Evolutionary conservation across 495 filamentous ascomycete species (phyloP).

Genomic region (Penicillium ucsense): DNA sequence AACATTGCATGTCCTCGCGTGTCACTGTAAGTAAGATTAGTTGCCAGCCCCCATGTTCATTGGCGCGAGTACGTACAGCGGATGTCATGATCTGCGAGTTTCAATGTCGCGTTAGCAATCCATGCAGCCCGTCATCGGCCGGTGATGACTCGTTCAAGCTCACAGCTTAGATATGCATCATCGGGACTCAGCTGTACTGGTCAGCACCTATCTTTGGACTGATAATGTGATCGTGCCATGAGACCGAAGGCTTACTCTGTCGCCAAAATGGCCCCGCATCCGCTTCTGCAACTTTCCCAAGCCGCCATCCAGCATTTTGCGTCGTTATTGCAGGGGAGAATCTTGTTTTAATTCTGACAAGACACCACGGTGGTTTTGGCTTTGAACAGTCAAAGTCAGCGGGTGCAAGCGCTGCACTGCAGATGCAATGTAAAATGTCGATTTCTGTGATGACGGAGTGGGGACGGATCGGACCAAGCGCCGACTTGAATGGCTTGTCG

Average conservation of each 20-base stretch:
- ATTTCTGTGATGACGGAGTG: too few species aligned
- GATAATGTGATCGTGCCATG: neutral
- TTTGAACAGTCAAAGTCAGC: too few species aligned
- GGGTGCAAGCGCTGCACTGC: too few species aligned
- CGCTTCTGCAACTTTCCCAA: constrained; percentile 32
- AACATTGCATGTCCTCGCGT: constrained; percentile 72
- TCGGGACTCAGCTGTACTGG: constrained; percentile 50
- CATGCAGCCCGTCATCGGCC: too few species aligned
- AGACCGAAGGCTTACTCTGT: constrained; percentile 23
- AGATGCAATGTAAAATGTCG: too few species aligned
- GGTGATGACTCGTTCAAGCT: constrained; percentile 12
- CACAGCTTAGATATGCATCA: constrained; percentile 65
- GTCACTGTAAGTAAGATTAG: constrained; percentile 43
- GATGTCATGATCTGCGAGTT: constrained; percentile 52
- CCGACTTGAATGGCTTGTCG: too few species aligned
- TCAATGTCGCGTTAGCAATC: constrained; percentile 8
- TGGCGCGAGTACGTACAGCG: constrained; percentile 43
- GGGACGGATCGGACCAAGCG: too few species aligned
- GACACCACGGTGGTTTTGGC: too few species aligned
- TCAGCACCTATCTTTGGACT: constrained; percentile 1
- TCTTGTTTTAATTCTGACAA: too few species aligned
- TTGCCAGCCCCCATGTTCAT: constrained; percentile 7
- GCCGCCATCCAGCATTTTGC: constrained; percentile 30
- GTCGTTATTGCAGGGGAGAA: too few species aligned
- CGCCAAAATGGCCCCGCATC: constrained; percentile 34